phyloP scores from a whole-genome alignment of 148 eudicot genomes.

The Nyssa sinensis region DNA sequence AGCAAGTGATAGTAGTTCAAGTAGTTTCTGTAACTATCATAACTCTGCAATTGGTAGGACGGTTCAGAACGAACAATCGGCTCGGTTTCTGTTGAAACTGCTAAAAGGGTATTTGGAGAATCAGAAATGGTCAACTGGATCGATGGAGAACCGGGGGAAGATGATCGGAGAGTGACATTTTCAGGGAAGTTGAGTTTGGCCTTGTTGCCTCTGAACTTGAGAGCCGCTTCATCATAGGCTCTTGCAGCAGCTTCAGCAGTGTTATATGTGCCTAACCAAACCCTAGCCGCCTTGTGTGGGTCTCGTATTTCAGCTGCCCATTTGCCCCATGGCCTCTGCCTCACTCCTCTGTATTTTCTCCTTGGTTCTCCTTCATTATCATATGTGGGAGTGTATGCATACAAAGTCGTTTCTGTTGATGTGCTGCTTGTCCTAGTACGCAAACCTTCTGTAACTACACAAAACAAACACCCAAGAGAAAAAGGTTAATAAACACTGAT shows the following conservation, averaged over 20 bases:
- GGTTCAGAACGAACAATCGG: constrained; percentile 20
- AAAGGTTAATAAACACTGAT: too few species aligned
- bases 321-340: constrained; percentile 88
- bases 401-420: constrained; percentile 15
- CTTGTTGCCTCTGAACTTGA: constrained; percentile 65
- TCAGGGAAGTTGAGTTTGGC: constrained; percentile 89
- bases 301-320: constrained; percentile 94
- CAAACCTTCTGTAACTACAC: constrained; percentile 28
- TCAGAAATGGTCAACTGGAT: constrained; percentile 14
- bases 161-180: constrained; percentile 30
- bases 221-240: constrained; percentile 78
- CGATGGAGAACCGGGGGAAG: background rate
- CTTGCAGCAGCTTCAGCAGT: constrained; percentile 78
- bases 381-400: constrained; percentile 27
- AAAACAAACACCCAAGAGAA: background rate
- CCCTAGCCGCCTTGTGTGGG: constrained; percentile 73
- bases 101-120: constrained; percentile 8
- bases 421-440: constrained; percentile 18
- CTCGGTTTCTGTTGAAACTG: constrained; percentile 12
- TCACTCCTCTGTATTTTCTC: constrained; percentile 77
- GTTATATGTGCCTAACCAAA: constrained; percentile 82
- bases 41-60: background rate
- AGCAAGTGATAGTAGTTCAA: background rate
- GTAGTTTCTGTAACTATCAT: background rate
- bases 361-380: constrained; percentile 19